Conservation (phyloP, 2,329 filamentous ascomycete genomes). For the Fusarium falciforme region DNA sequence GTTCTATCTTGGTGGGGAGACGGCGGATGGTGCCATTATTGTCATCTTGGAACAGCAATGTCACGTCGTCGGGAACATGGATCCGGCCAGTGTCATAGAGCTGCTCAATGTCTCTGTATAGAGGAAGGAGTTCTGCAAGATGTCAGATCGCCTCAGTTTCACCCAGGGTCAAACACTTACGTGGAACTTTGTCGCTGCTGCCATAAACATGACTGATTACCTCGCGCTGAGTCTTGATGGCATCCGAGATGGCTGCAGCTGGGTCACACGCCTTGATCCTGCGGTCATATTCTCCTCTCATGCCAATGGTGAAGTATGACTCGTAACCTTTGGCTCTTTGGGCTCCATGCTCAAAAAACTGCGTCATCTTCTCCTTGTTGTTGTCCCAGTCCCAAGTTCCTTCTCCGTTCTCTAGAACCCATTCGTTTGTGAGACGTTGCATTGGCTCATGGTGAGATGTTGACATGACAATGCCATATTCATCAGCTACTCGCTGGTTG, state of each 20-base stretch:
- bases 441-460: constrained; percentile 33
- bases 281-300: constrained; percentile 32
- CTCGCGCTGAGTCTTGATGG: constrained; percentile 58
- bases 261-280: constrained; percentile 21
- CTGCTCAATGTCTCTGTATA: constrained; percentile 74
- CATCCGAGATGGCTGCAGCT: constrained; percentile 20
- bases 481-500: constrained; percentile 68
- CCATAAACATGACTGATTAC: constrained; percentile 65
- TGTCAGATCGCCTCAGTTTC: fast-evolving
- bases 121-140: constrained; percentile 65
- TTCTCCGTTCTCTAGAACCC: constrained; percentile 16
- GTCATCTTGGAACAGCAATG: constrained; percentile 71
- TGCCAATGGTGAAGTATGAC: constrained; percentile 29
- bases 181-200: constrained; percentile 53
- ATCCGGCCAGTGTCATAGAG: constrained; percentile 70
- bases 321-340: constrained; percentile 6
- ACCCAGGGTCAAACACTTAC: constrained; percentile 44
- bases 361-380: constrained; percentile 23
- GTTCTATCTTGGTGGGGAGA: constrained; percentile 65
- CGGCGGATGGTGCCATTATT: constrained; percentile 71
- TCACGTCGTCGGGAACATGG: constrained; percentile 70
- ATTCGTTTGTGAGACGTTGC: constrained; percentile 33
- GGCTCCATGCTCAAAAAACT: constrained; percentile 27
- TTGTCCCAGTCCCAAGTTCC: constrained; percentile 32
- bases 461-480: constrained; percentile 28